Conservation (phyloP, 2,329 filamentous ascomycete genomes). For the Ceratocystis albifundus region DNA sequence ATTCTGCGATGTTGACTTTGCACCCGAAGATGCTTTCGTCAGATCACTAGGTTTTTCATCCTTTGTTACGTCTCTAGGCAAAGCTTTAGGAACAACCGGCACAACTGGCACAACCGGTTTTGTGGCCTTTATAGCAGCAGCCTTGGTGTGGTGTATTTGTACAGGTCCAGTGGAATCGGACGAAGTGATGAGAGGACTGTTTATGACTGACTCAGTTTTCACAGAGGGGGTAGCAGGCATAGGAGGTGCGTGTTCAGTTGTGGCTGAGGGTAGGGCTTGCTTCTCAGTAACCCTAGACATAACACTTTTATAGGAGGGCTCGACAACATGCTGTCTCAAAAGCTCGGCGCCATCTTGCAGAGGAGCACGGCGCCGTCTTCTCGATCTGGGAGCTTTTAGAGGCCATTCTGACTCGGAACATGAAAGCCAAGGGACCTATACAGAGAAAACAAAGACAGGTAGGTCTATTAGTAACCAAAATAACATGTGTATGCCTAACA, state of each 20-base stretch:
- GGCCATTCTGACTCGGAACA: conserved; percentile 43
- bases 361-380: conserved; percentile 18
- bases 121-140: conserved; percentile 27
- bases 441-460: neutral
- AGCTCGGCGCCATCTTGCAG: conserved; percentile 16
- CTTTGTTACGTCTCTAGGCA: conserved; percentile 27
- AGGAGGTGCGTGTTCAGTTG: neutral
- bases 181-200: neutral
- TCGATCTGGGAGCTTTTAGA: conserved; percentile 29
- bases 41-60: conserved; percentile 9
- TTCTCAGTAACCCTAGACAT: neutral
- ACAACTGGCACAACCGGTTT: conserved; percentile 36
- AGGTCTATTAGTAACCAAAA: neutral
- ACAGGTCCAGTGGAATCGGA: neutral
- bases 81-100: conserved; percentile 38
- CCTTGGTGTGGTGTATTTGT: neutral
- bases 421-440: conserved; percentile 48
- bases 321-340: conserved; percentile 23
- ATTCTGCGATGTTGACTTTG: conserved; percentile 3
- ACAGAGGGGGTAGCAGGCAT: neutral
- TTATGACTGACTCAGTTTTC: neutral
- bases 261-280: neutral
- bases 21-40: neutral
- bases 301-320: conserved; percentile 4
- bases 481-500: too few relatives aligned